These are phyloP conservation scores for Nicotiana tabacum DNA, from an alignment of 257 asterid species.

Conservation along the genomic window DNA sequence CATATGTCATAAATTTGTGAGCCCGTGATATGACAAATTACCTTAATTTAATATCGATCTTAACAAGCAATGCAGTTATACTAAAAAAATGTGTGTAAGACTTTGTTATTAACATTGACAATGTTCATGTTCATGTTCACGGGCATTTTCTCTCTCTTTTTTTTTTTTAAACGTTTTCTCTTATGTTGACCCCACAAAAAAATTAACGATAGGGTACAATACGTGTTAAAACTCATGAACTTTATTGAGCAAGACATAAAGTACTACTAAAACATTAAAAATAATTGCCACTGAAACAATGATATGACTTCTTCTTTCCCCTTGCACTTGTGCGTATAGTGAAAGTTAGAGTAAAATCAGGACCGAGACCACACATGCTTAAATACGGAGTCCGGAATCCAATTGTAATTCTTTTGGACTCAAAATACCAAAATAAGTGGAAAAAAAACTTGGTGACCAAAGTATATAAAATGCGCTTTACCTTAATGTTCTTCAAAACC, in stretches of 20 bases:
- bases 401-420: no score
- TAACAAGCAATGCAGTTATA: neutral
- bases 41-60: neutral
- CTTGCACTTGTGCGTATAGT: neutral
- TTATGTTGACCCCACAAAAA: neutral
- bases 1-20: neutral
- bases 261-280: neutral
- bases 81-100: neutral
- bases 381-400: no score
- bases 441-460: no score
- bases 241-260: constrained; percentile 7
- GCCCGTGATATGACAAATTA: neutral
- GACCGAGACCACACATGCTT: neutral
- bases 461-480: no score
- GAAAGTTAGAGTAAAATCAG: constrained; percentile 2
- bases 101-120: neutral
- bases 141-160: neutral
- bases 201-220: neutral
- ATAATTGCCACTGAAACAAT: neutral
- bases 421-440: no score
- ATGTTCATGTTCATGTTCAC: neutral
- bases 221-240: neutral
- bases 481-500: no score
- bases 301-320: neutral
- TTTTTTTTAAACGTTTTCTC: neutral